Evolutionary conservation across 2,329 filamentous ascomycete species (phyloP), one percentile per base, ranked within the genome.

Genomic region (Pseudonectria foliicola): DNA sequence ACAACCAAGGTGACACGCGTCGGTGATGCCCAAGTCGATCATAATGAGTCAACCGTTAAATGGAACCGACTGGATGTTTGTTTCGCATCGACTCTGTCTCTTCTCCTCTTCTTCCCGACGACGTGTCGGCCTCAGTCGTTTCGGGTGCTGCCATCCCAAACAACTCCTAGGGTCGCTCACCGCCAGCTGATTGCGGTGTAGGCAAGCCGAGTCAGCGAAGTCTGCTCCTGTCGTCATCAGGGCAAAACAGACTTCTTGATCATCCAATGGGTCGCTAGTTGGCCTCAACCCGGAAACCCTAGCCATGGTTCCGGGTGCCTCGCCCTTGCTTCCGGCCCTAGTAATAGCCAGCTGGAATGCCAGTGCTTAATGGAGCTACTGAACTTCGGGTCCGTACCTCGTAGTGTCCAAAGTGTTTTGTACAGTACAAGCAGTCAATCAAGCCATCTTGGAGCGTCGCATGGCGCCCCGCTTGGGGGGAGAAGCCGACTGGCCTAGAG

Each of bases 391-490:
- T 21, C 18, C 18, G 49, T 46, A 49, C 40, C 42, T 37, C 42
- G 39, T 35, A 48, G 38, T 45, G 43, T 44, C 44, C 42, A 39
- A 42, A 38, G 44, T 46, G 49, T 11, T 18, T 12, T 11, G 29
- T n/a, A 16, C 7, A 4, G 27, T 29, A 32, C 49, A 35, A 48
- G 31, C 34, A 42, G 37, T 27, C 47, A 50, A 48, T 47, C 38
- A 21, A 8, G 8, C 18, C 43, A 40, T 42, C 40, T 42, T 27
- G 36, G 27, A 43, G 27, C 36, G 48, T 53, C 50, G 49, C 50
- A 53, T 53, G 50, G 49, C 49, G 44, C 50, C 50, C 49, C 50
- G 36, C 50, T 32, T 8, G 33, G 50, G 50, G 50, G 50, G 48
- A 48, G 40, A 37, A 53, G 50, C 50, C 50, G 50, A 53, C 40